These are phyloP conservation scores for Fraxinus ornus DNA, from an alignment of 305 asterid genomes.

Conservation along the genomic window DNA sequence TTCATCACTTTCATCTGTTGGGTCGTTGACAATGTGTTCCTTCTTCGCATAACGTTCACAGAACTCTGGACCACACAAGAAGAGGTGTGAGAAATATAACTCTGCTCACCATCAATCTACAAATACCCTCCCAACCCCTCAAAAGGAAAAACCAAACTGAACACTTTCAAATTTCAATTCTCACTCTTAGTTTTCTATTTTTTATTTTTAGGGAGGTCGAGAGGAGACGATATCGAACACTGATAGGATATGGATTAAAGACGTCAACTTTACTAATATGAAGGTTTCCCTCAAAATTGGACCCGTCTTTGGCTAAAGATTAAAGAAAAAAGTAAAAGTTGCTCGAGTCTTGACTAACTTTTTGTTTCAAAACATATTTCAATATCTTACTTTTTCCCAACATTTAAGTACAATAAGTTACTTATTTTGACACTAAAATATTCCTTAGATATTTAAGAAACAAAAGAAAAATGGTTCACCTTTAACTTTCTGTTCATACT, in stretches of 20 bases:
- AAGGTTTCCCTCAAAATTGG: neutral
- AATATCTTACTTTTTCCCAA: neutral
- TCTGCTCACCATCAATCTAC: neutral
- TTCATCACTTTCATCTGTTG: slow-evolving; percentile 62
- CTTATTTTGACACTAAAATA: neutral
- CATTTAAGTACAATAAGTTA: neutral
- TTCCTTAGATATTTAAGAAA: neutral
- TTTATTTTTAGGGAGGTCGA: neutral
- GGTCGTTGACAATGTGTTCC: slow-evolving; percentile 42
- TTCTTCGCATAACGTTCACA: slow-evolving; percentile 86
- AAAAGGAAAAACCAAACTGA: neutral
- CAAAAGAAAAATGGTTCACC: slow-evolving; percentile 3
- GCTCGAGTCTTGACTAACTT: neutral
- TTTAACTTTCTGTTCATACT: slow-evolving; percentile 11
- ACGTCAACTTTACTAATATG: neutral
- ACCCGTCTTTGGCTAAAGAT: neutral
- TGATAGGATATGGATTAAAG: neutral
- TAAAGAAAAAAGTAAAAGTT: neutral
- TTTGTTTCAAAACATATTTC: neutral
- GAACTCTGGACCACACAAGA: slow-evolving; percentile 47
- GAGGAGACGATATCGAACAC: neutral
- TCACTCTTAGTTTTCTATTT: neutral
- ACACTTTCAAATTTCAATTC: neutral
- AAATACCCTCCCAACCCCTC: neutral
- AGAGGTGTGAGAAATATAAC: neutral